These are phyloP conservation scores for Beauveria scarabaeidicola DNA, from an alignment of 2,329 filamentous ascomycete genomes.

Conservation along the genomic window DNA sequence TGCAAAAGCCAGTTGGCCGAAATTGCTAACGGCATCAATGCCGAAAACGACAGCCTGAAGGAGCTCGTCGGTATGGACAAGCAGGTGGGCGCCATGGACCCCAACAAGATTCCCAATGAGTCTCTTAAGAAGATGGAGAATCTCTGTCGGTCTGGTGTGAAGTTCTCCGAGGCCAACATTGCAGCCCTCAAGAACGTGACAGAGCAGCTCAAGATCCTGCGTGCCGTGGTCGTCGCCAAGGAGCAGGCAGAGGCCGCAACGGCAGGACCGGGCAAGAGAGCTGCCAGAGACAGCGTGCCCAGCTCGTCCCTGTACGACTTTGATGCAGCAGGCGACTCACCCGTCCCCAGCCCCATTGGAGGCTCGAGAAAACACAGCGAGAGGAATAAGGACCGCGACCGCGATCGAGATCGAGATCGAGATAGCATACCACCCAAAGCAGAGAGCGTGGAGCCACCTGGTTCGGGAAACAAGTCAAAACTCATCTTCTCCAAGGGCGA, in stretches of 20 bases:
- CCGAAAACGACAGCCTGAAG: conserved; percentile 32
- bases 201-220: conserved; percentile 35
- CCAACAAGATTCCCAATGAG: conserved; percentile 28
- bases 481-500: conserved; percentile 53
- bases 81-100: conserved; percentile 30
- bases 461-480: conserved; percentile 36
- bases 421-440: conserved; percentile 48
- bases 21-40: conserved; percentile 31
- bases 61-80: conserved; percentile 33
- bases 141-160: conserved; percentile 34
- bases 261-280: conserved; percentile 23
- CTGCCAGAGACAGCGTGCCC: conserved; percentile 16
- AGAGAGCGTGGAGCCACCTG: conserved; percentile 48
- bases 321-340: conserved; percentile 36
- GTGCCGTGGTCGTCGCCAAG: conserved; percentile 35
- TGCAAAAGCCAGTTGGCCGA: conserved; percentile 32
- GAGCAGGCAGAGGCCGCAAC: conserved; percentile 29
- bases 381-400: conserved; percentile 27
- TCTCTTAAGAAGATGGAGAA: conserved; percentile 36
- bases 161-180: conserved; percentile 31
- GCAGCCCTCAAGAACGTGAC: conserved; percentile 27
- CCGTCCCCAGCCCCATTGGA: conserved; percentile 35
- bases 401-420: conserved; percentile 20
- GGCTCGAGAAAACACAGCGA: conserved; percentile 17
- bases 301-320: conserved; percentile 35